Evolutionary conservation across 257 asterid species (phyloP), one percentile per base, ranked within the genome.

Genomic region (Scutellaria galericulata): DNA sequence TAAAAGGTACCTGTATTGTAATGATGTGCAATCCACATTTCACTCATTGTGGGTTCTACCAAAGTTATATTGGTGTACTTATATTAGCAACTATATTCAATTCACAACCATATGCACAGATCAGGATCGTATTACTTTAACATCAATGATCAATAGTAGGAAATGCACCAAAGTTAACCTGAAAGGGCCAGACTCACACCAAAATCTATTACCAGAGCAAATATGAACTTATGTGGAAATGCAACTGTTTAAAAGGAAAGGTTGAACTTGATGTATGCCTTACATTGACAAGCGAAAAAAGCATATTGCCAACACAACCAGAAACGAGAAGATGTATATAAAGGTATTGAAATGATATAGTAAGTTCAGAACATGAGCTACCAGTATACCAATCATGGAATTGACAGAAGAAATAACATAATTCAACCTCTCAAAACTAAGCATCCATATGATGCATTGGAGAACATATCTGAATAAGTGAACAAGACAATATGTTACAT

Each of bases 261-360:
- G 22, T 24, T n/a, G 51, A 46, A 40, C 13, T 46, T 44, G 37
- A 24, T 53, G 42, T 7, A 54, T 64, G 42, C 47, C 66, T 39
- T 45, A 65, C 53, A 55, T 9, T 63, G 55, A 55, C 53, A 68
- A 74, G 12, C 5, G 39, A 52, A 24, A 53, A 63, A 13, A 2
- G 0, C 60, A 31, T 37, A 54, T 22, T 56, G 51, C 47, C 57
- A 52, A 53, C n/a, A 57, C 27, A 44, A 64, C 57, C 57, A 52
- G 9, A 15, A 18, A 54, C 37, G 11, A n/a, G 53, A 2, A 31
- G 15, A 55, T 8, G 11, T 3, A 10, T 27, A 7, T 70, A 57
- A 24, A 24, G 45, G 66, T 5, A 20, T 13, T 44, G 27, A 45
- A 64, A 45, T 45, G 13, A 66, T 53, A 48, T 40, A n/a, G 45